Evolutionary conservation across 768 basidiomycete species (phyloP), one percentile per base, ranked within the genome.

Genomic region (Cyclocybe aegerita): DNA sequence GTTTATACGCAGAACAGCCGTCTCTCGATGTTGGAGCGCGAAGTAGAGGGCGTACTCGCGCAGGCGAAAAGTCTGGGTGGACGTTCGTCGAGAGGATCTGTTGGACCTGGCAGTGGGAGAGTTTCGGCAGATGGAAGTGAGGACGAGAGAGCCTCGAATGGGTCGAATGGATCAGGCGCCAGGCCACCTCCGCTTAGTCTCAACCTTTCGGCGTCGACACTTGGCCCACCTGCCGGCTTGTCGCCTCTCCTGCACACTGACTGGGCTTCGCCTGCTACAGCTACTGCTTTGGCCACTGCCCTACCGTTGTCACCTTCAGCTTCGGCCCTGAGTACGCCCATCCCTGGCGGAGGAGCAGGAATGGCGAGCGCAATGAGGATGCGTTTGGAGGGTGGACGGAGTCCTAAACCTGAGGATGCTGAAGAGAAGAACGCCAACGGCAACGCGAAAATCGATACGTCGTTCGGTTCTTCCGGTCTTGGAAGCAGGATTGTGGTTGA

Each of bases 401-500:
- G 29, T 52, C 51, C 51, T 3, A 43, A 39, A 29, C 33, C 46
- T 0, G 45, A 47, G 4, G 32, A 15, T 33, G 35, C 31, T 33
- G 33, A 31, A 15, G 39, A 14, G 9, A 39, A n/a, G 10, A 17
- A 29, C 4, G 44, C 34, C 17, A 35, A 56, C 11, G 48, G 44
- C 8, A 52, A 49, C 29, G 56, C 46, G 35, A 49, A 43, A 4
- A 39, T 40, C 12, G 52, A 38, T 29, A 33, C 9, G 39, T 49
- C 45, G 11, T 46, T 31, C 23, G 52, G 50, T 9, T 51, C 45
- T 9, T 56, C 43, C 10, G 66, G 57, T 42, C 54, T 54, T 43
- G 71, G 58, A 39, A 62, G 61, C 37, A 59, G 70, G 14, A 74
- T 80, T 45, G 73, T 78, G 0, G 65, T 78, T 6, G 76, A 77